Percentiles rank a stretch among this genome's conserved stretches.
These are phyloP conservation scores for Plasmodium knowlesi DNA, from an alignment of 169 alveolate genomes.

Conservation along the genomic window DNA sequence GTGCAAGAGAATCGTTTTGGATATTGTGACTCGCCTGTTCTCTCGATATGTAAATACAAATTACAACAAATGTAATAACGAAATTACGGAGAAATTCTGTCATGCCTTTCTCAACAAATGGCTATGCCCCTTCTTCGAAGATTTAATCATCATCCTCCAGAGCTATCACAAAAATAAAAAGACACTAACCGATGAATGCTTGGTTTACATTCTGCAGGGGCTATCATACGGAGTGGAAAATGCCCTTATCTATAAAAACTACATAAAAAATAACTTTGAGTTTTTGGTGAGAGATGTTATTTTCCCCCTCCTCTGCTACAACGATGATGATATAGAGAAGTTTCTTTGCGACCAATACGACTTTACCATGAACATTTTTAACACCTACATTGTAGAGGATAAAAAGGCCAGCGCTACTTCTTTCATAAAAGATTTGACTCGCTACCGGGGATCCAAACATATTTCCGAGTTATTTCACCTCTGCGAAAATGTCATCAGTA, in stretches of 20 bases:
- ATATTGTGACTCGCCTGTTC: constrained; percentile 33
- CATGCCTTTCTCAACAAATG: constrained; percentile 44
- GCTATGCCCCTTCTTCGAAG: constrained; percentile 69
- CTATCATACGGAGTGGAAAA: constrained; percentile 73
- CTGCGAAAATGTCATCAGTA: constrained; percentile 37
- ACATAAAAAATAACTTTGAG: constrained; percentile 47
- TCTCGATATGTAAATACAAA: constrained; percentile 59
- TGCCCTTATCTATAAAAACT: constrained; percentile 54
- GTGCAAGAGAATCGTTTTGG: constrained; percentile 45
- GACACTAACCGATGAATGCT: constrained; percentile 67
- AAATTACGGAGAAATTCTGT: constrained; percentile 57
- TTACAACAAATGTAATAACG: constrained; percentile 52
- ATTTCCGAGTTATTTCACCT: constrained; percentile 35
- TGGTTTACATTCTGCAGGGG: constrained; percentile 35
- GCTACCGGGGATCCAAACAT: constrained; percentile 64
- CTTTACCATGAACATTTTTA: constrained; percentile 58
- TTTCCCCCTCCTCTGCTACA: constrained; percentile 57
- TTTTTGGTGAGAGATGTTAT: constrained; percentile 37
- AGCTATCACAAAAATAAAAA: constrained; percentile 45
- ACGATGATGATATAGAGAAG: constrained; percentile 60
- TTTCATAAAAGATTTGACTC: constrained; percentile 51
- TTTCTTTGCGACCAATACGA: constrained; percentile 48
- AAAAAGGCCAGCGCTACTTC: constrained; percentile 48
- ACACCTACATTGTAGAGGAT: constrained; percentile 52
- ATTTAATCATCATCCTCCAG: constrained; percentile 48